These are phyloP conservation scores for Phytophthora aleatoria DNA, from an alignment of 352 stramenopile genomes.

Conservation along the genomic window DNA sequence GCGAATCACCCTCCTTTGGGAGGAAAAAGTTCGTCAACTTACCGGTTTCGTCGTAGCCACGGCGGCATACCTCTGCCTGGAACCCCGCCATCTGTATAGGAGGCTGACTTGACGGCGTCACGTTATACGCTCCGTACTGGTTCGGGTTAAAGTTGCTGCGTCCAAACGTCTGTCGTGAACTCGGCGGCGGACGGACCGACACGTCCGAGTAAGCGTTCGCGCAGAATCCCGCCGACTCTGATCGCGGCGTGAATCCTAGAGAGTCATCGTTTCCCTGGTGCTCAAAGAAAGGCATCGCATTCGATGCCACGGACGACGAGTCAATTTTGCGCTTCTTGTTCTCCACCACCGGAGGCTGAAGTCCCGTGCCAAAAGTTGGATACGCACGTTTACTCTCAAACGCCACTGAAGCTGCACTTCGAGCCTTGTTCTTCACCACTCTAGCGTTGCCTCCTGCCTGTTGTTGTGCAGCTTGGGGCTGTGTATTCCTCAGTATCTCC, in stretches of 20 bases:
- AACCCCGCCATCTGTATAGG: conserved; percentile 43
- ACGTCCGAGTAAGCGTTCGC: conserved; percentile 76
- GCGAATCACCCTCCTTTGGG: conserved; percentile 47
- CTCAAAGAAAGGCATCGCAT: conserved; percentile 16
- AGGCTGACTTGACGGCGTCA: conserved; percentile 47
- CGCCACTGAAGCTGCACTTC: conserved; percentile 8
- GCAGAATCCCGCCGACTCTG: conserved; percentile 47
- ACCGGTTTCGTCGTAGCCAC: conserved; percentile 77
- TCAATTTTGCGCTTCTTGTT: conserved; percentile 69
- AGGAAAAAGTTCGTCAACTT: conserved; percentile 82
- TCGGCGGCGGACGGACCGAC: conserved; percentile 43
- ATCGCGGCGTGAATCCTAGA: conserved; percentile 31
- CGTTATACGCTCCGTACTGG: conserved; percentile 71
- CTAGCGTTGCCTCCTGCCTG: conserved; percentile 6
- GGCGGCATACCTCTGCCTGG: conserved; percentile 48
- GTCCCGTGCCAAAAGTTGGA: conserved; percentile 24
- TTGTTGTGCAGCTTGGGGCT: conserved; percentile 25
- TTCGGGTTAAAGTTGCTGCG: conserved; percentile 69
- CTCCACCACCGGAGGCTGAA: conserved; percentile 38
- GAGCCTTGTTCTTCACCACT: conserved; percentile 39
- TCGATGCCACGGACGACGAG: conserved; percentile 14
- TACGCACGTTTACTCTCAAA: conserved; percentile 36
- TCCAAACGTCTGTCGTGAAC: conserved; percentile 44
- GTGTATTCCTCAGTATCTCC: conserved; percentile 57
- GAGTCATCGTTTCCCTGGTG: conserved; percentile 15